Conservation (phyloP, 148 eudicot genomes). For the Tetragonia tetragonoides region DNA sequence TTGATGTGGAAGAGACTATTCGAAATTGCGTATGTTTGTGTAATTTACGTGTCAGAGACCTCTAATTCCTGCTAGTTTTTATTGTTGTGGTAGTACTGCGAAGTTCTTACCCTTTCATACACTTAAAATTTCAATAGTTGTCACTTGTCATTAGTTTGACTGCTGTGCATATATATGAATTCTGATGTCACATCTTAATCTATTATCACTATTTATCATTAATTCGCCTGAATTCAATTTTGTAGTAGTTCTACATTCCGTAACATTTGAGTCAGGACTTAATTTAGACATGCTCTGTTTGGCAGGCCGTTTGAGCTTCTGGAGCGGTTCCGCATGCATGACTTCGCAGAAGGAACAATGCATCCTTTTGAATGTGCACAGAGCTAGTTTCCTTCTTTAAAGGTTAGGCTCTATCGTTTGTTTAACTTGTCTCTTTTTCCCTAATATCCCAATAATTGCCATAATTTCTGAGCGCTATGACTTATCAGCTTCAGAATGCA, state of each 20-base stretch:
- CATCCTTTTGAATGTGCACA: constrained; percentile 95
- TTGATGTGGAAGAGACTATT: too few species aligned
- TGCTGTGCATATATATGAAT: too few species aligned
- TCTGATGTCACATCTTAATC: too few species aligned
- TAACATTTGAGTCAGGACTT: background rate
- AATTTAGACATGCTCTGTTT: background rate
- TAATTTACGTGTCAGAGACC: too few species aligned
- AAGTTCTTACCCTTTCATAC: background rate
- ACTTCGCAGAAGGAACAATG: constrained; percentile 77
- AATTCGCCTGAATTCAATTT: background rate
- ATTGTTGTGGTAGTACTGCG: background rate
- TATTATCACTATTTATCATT: too few species aligned
- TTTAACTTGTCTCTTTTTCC: background rate
- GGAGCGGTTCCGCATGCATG: constrained; percentile 87
- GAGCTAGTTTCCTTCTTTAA: constrained; percentile 44
- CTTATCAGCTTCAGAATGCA: background rate
- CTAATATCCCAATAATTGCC: background rate
- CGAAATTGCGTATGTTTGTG: too few species aligned
- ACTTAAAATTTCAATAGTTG: too few species aligned
- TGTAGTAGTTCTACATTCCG: background rate
- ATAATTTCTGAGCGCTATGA: background rate
- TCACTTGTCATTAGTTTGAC: too few species aligned
- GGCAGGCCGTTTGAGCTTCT: constrained; percentile 85
- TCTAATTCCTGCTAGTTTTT: background rate
- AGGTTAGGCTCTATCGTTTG: constrained; percentile 11